Percentiles rank a stretch among this genome's conserved stretches.
phyloP scores from a whole-genome alignment of 331 rosid species.

The Arachis monticola region DNA sequence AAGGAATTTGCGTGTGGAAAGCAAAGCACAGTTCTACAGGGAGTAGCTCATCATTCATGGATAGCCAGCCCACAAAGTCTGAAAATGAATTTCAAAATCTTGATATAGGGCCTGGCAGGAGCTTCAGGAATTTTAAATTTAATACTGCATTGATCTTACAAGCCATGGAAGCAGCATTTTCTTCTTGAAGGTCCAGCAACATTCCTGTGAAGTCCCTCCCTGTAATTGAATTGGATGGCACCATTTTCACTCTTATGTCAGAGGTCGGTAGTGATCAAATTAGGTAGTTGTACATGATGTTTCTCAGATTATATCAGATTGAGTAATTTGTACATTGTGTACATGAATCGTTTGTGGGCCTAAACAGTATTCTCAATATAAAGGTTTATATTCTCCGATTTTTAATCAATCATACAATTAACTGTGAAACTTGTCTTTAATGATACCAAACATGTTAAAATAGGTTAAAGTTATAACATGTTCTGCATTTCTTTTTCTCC shows the following conservation, averaged over 20 bases:
- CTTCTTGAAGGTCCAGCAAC: constrained; percentile 46
- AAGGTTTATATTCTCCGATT: too few relatives aligned
- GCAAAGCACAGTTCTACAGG: constrained; percentile 71
- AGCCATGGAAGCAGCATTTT: constrained; percentile 75
- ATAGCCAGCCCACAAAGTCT: constrained; percentile 58
- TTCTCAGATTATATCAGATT: constrained; percentile 41
- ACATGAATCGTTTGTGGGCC: constrained; percentile 41
- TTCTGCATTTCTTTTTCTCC: too few relatives aligned
- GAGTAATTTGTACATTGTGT: constrained; percentile 51
- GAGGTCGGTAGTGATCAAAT: constrained; percentile 28
- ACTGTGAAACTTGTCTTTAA: too few relatives aligned
- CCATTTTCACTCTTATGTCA: constrained; percentile 33
- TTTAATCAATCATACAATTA: too few relatives aligned
- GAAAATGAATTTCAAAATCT: constrained; percentile 56
- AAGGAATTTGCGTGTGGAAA: constrained; percentile 81
- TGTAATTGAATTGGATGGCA: constrained; percentile 16
- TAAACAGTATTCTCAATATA: constrained; percentile 22
- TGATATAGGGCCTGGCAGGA: constrained; percentile 60
- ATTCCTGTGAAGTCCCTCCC: constrained; percentile 45
- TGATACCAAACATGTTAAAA: too few relatives aligned
- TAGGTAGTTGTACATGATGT: constrained; percentile 53
- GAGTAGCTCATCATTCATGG: constrained; percentile 55
- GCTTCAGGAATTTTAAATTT: constrained; percentile 79
- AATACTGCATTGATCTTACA: constrained; percentile 61
- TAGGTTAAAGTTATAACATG: too few relatives aligned